Evolutionary conservation across 129 eudicot genomes (phyloP).

Genomic region (Saussurea involucrata): DNA sequence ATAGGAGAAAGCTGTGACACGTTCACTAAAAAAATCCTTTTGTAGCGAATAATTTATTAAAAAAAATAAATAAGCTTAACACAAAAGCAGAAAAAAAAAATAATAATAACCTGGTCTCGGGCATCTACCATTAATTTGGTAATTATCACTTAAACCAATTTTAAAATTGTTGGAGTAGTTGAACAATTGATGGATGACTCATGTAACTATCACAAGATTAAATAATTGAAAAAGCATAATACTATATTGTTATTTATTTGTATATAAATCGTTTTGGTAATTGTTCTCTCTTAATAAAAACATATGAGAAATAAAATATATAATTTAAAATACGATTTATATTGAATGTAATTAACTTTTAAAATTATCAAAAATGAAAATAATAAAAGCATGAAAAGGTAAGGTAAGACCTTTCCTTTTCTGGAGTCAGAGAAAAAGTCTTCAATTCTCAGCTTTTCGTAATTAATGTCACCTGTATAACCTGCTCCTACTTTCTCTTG

Average conservation of each 20-base stretch:
- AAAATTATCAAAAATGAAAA: neutral
- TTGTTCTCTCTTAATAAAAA: too few species aligned
- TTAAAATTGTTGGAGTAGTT: neutral
- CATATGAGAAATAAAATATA: neutral
- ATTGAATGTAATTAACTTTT: too few species aligned
- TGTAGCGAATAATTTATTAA: too few species aligned
- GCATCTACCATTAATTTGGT: neutral
- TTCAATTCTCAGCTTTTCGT: constrained; percentile 26
- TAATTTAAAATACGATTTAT: too few species aligned
- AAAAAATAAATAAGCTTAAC: too few species aligned
- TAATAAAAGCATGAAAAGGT: constrained; percentile 27
- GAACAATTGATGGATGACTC: neutral
- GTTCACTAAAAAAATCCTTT: too few species aligned
- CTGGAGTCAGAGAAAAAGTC: constrained; percentile 22
- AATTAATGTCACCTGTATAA: constrained; percentile 23
- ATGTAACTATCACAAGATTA: neutral
- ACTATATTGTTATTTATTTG: neutral
- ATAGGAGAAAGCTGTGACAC: too few species aligned
- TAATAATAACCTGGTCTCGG: too few species aligned
- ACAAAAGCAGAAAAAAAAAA: too few species aligned
- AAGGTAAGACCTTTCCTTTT: constrained; percentile 29
- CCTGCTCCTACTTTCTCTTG: constrained; percentile 20
- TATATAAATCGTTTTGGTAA: neutral
- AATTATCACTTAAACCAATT: neutral
- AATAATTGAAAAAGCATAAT: neutral